Evolutionary conservation across 345 rosid species (phyloP).

Genomic region (Dipteronia dyeriana): DNA sequence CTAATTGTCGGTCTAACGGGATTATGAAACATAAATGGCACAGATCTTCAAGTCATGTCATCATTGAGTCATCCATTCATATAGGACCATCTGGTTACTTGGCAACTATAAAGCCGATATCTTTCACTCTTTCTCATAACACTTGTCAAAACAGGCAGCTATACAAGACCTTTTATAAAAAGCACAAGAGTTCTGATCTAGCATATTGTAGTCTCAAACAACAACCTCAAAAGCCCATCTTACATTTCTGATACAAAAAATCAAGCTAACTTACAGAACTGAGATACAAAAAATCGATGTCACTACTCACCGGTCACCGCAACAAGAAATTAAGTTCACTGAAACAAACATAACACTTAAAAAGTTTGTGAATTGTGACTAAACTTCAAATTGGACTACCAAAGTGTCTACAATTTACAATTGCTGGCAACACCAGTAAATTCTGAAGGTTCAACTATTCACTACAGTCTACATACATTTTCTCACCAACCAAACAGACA

Average conservation of each 20-base stretch:
- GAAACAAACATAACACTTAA: not conserved
- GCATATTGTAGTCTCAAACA: slow-evolving; percentile 67
- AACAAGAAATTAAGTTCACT: not conserved
- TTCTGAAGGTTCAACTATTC: too few relatives aligned
- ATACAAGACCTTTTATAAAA: slow-evolving; percentile 36
- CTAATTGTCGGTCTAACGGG: too few relatives aligned
- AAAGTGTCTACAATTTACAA: too few relatives aligned
- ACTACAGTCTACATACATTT: not conserved
- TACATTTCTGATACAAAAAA: slow-evolving; percentile 57
- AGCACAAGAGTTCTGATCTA: slow-evolving; percentile 82
- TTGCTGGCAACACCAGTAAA: too few relatives aligned
- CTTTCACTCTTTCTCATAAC: not conserved
- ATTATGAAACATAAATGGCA: not conserved
- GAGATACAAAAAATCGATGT: not conserved
- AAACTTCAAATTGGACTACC: too few relatives aligned
- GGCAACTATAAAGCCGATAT: not conserved
- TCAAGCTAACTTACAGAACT: not conserved
- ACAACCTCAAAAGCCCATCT: slow-evolving; percentile 81
- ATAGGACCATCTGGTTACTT: not conserved
- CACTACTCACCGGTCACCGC: not conserved
- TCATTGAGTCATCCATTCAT: not conserved
- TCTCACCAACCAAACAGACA: slow-evolving; percentile 18
- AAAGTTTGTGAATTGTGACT: too few relatives aligned
- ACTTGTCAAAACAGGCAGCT: not conserved
- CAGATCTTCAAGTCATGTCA: not conserved